Conservation (phyloP, 495 filamentous ascomycete species). For the Podospora bellae-mahoneyi region DNA sequence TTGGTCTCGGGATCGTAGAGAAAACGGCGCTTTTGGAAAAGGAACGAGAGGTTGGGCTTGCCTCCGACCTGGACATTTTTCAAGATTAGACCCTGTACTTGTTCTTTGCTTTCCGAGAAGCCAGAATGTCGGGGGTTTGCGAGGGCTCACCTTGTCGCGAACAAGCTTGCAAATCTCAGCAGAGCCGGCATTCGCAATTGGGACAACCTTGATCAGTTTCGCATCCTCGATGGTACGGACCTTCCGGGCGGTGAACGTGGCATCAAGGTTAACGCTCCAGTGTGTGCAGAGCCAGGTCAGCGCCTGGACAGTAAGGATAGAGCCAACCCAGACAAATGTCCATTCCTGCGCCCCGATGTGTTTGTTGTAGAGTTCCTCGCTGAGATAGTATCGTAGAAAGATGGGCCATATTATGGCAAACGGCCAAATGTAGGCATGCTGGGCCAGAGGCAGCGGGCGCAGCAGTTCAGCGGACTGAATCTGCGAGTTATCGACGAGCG, state of each 20-base stretch:
- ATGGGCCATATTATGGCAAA: conserved; percentile 86
- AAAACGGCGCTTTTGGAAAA: conserved; percentile 98
- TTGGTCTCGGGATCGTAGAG: conserved; percentile 68
- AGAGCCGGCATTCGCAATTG: conserved; percentile 80
- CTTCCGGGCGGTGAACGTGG: conserved; percentile 73
- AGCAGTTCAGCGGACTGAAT: conserved; percentile 85
- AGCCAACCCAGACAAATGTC: conserved; percentile 91
- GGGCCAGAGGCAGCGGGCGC: conserved; percentile 73
- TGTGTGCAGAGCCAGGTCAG: conserved; percentile 93
- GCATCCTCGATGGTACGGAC: conserved; percentile 72
- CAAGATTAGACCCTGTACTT: conserved; percentile 9
- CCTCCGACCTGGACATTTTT: conserved; percentile 52
- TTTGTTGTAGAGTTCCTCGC: conserved; percentile 75
- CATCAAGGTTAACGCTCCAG: conserved; percentile 88
- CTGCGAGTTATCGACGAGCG: conserved; percentile 86
- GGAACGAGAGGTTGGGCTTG: conserved; percentile 76
- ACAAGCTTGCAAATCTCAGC: conserved; percentile 82
- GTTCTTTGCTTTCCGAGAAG: not conserved
- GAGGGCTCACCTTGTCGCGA: conserved; percentile 60
- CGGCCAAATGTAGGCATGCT: conserved; percentile 89
- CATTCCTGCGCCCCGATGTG: conserved; percentile 88
- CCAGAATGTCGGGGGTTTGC: not conserved
- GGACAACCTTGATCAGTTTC: conserved; percentile 89
- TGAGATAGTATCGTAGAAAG: conserved; percentile 84
- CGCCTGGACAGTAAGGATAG: conserved; percentile 82